Evolutionary conservation across 1,139 yeast genomes (phyloP), one percentile per base, ranked within the genome.

Genomic region (Hyphopichia khmerensis): DNA sequence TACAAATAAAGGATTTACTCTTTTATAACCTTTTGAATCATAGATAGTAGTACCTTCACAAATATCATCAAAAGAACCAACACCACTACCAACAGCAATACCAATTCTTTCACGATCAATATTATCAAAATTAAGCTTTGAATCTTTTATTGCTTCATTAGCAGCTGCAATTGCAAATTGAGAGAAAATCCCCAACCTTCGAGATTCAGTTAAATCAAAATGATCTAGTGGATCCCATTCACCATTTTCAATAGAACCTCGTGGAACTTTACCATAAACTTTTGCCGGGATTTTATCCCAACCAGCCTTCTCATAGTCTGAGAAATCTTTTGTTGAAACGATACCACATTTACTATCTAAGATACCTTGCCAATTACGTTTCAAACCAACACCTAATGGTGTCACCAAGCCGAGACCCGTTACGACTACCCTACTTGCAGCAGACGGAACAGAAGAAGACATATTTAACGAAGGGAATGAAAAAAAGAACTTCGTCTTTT

Each of bases 1-100:
- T 11, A 95, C 82, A 59, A 91, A 87, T 43, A 90, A 63, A 1
- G 99, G 99, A 40, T 88, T 87, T 1, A 90, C 82, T 51, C 80
- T 82, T 43, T 83, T 77, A 56, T 84, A 86, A 0, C 95, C 95
- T 4, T 67, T 58, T 4, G 54, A 50, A 19, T 64, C 55, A 49
- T 79, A 84, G 3, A 65, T 70, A 9, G 77, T 67, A 14, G 87
- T 63, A 59, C 84, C 82, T 36, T 78, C 80, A 55, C 79, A 84
- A 1, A 81, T 65, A 49, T 91, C 97, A 24, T 83, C 84, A 42
- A 93, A 75, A 2, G 96, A 87, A 0, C 98, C 99, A 43, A 93
- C 88, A 1, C 98, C 96, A 3, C 96, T 84, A 0, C 99, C 99
- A 3, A 93, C 80, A 24, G 93, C 85, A 6, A 89, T 93, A 1